Evolutionary conservation across 1,139 yeast genomes (phyloP), one percentile per base, ranked within the genome.

Genomic region (Saccharomyces hybrid): DNA sequence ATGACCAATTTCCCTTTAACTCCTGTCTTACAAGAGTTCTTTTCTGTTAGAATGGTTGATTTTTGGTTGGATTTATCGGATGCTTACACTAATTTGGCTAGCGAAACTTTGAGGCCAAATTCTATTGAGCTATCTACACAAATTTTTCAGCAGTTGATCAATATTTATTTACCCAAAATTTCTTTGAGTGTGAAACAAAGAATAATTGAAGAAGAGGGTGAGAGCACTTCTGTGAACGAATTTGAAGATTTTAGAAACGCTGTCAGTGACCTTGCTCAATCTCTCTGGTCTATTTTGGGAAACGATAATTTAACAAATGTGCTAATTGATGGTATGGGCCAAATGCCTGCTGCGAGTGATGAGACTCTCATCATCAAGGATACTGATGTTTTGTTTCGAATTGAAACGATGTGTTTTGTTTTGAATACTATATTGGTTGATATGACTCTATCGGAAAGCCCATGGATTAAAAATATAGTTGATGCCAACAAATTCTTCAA

Each of bases 21-120:
- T 4, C 87, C 96, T 0, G 76, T 85, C 0, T 70, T 75, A 0
- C 91, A 88, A 28, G 97, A 91, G 66, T 72, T 72, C 14, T 73
- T 87, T 11, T 85, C 95, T 14, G 81, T 78, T 48, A 84, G 83
- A 54, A 75, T 89, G 60, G 74, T 88, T 4, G 83, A 83, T 53
- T 88, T 90, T 65, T 93, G 98, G 98, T 80, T 81, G 53, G 85
- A 83, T 55, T 75, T 86, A 53, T 82, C 85, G 8, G 95, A 87
- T 58, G 77, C 80, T 1, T 80, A 67, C 28, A 59, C 67, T 13
- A 64, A 72, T 53, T 54, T 69, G 51, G 59, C 67, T 5, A 56
- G 60, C 19, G 70, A 65, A 48, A 54, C 62, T 3, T 46, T 66
- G 38, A 48, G 62, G 5, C 62, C 63, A n/a, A 58, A 64, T 46